Base-by-base conservation (phyloP, 805 yeast species). In the Zygoascus bituminiphila region DNA sequence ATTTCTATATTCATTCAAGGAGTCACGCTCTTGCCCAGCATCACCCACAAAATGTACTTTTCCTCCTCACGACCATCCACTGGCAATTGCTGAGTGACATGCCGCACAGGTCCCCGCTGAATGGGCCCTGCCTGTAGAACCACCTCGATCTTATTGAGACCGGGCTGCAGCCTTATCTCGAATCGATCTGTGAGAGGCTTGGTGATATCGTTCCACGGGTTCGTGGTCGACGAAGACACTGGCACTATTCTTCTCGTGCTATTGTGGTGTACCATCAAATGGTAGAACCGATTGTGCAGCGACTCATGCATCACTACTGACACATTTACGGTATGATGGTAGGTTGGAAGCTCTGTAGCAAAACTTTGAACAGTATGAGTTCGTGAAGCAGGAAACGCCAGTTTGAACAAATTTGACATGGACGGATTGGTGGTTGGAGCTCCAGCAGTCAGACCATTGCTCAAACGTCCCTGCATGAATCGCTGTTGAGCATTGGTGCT, bases 1-100 rank as follows among this genome's bases (percentile, higher is more conserved):
- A 64, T 62, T 63, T 71, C 61, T 77, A 77, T 47, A 79, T 75
- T 64, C 78, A 66, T 70, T 72, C 66, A 51, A 75, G 72, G 73
- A 53, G 22, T 15, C 31, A 41, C 9, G n/a, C 20, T 20, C 44
- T 41, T 41, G 35, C 31, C 26, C 35, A 41, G 19, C 35, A 26
- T 25, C 15, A 41, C 26, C 44, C 44, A 41, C 8, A 41, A 26
- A 10, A 44, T 51, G 25, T 52, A 39, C 38, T 44, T 31, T 46
- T 55, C 59, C 42, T 44, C 40, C 44, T 49, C 37, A 20, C 48
- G 39, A 22, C 51, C 48, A 14, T 41, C 46, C 41, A n/a, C 12
- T 12, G 29, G 39, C 36, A 43, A 29, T 47, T 49, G 42, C 41
- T 42, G 26, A 19, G 48, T 22, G 14, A 22, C 29, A 29, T 44